Evolutionary conservation across 108 stramenopile species (phyloP).

Genomic region (Craspedostauros australis): DNA sequence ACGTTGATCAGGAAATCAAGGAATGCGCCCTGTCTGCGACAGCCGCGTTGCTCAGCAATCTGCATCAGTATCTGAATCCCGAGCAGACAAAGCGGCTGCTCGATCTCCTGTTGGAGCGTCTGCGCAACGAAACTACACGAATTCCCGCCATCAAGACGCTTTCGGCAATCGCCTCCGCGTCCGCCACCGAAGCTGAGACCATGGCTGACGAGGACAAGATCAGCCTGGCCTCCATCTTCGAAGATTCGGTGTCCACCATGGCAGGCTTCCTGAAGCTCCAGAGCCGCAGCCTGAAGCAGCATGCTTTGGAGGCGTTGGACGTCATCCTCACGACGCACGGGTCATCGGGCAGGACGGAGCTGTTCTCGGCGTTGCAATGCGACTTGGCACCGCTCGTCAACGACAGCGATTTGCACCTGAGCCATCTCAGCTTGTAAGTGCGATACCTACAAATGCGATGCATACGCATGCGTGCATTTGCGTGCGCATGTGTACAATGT

Average conservation of each 20-base stretch:
- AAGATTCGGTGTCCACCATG: constrained; percentile 68
- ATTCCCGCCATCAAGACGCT: constrained; percentile 89
- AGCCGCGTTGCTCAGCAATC: constrained; percentile 48
- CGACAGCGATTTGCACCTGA: constrained; percentile 90
- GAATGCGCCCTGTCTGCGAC: constrained; percentile 78
- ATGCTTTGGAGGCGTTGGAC: constrained; percentile 72
- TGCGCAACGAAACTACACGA: constrained; percentile 93
- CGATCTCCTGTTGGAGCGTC: constrained; percentile 74
- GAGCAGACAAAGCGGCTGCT: constrained; percentile 60
- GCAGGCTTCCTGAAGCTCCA: constrained; percentile 83
- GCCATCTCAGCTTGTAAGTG: constrained; percentile 73
- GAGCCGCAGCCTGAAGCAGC: constrained; percentile 80
- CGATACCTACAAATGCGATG: too few species aligned
- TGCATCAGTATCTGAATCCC: constrained; percentile 44
- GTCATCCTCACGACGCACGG: constrained; percentile 62
- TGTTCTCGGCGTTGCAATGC: constrained; percentile 65
- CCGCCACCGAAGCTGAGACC: constrained; percentile 6
- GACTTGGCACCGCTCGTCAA: constrained; percentile 73
- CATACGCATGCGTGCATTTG: too few species aligned
- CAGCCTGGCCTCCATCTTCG: constrained; percentile 71
- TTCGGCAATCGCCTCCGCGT: constrained; percentile 52
- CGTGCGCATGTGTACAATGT: too few species aligned
- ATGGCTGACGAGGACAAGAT: constrained; percentile 27
- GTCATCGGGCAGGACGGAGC: constrained; percentile 16
- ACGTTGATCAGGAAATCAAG: constrained; percentile 97